Conservation (phyloP, 2,329 filamentous ascomycete genomes). For the Cercospora citrullina region DNA sequence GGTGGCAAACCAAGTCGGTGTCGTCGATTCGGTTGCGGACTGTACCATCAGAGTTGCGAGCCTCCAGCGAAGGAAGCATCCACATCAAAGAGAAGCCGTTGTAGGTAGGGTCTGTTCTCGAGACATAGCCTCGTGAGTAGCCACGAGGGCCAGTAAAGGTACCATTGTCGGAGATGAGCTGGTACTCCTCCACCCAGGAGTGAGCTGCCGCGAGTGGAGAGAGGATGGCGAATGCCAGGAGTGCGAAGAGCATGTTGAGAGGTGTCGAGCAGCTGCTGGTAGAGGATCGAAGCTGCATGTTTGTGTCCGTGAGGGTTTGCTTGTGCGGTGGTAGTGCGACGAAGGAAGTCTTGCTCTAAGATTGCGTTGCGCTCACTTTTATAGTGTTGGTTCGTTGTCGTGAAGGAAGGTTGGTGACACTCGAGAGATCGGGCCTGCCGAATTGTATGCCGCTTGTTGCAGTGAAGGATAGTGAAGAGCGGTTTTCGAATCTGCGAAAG, state of each 20-base stretch:
- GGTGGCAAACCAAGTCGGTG: slow-evolving; percentile 63
- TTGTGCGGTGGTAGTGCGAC: slow-evolving; percentile 3
- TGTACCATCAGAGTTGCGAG: slow-evolving; percentile 32
- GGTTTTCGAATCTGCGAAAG: slow-evolving; percentile 13
- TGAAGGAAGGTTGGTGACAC: slow-evolving; percentile 22
- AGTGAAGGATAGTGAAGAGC: slow-evolving; percentile 9
- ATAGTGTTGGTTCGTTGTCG: slow-evolving; percentile 18
- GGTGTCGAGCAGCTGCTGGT: slow-evolving; percentile 17
- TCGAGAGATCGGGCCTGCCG: slow-evolving; percentile 26
- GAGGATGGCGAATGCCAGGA: slow-evolving; percentile 31
- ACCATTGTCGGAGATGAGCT: slow-evolving; percentile 70
- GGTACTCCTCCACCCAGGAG: slow-evolving; percentile 79
- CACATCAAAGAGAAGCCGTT: slow-evolving; percentile 61
- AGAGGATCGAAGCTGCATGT: slow-evolving; percentile 10
- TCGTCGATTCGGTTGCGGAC: slow-evolving; percentile 51
- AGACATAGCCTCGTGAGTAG: slow-evolving; percentile 70
- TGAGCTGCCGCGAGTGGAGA: slow-evolving; percentile 54
- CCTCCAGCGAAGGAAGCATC: slow-evolving; percentile 58
- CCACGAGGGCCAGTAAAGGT: slow-evolving; percentile 69
- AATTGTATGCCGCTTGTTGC: slow-evolving; percentile 11
- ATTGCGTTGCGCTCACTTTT: slow-evolving; percentile 13
- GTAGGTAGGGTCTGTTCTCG: slow-evolving; percentile 58
- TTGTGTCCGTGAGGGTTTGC: slow-evolving; percentile 1
- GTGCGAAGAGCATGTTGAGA: slow-evolving; percentile 13
- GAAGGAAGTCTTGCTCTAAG: slow-evolving; percentile 25